Evolutionary conservation across 768 basidiomycete species (phyloP).

Genomic region (Russula virescens): DNA sequence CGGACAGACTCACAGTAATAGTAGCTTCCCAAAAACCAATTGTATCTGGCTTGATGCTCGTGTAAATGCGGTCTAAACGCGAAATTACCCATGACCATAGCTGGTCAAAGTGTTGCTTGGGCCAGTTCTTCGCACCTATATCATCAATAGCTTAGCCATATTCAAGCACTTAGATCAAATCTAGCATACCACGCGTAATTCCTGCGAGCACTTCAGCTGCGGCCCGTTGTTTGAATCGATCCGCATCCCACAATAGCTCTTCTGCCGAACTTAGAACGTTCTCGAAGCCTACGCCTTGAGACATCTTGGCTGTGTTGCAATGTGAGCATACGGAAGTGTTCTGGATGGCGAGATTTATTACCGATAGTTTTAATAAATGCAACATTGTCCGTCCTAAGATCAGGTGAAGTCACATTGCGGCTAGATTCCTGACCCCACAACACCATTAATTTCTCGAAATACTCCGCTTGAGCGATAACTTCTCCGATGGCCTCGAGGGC

Average conservation of each 20-base stretch:
- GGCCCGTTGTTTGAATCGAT: conserved; percentile 84
- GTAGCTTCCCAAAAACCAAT: conserved; percentile 67
- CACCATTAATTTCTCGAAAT: conserved; percentile 53
- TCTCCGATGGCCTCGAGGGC: conserved; percentile 48
- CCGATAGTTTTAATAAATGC: conserved; percentile 46
- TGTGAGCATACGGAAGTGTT: conserved; percentile 13
- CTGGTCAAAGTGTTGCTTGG: conserved; percentile 40
- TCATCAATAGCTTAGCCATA: conserved; percentile 12
- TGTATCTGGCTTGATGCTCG: conserved; percentile 82
- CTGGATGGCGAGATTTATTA: conserved; percentile 27
- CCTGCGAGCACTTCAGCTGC: conserved; percentile 71
- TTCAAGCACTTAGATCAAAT: neutral
- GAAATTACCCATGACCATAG: conserved; percentile 71
- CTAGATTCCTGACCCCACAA: conserved; percentile 82
- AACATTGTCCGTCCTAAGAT: conserved; percentile 51
- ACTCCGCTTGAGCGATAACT: conserved; percentile 43
- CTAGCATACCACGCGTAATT: conserved; percentile 58
- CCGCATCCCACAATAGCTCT: conserved; percentile 52
- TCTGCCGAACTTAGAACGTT: conserved; percentile 52
- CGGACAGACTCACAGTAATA: conserved; percentile 42
- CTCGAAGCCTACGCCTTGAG: conserved; percentile 48
- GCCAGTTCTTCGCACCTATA: conserved; percentile 83
- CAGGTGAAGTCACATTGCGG: conserved; percentile 44
- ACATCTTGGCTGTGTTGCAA: conserved; percentile 55
- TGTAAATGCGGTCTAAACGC: conserved; percentile 57